phyloP scores from a whole-genome alignment of 108 stramenopile genomes.

The Cyclostephanos invisitatus region DNA sequence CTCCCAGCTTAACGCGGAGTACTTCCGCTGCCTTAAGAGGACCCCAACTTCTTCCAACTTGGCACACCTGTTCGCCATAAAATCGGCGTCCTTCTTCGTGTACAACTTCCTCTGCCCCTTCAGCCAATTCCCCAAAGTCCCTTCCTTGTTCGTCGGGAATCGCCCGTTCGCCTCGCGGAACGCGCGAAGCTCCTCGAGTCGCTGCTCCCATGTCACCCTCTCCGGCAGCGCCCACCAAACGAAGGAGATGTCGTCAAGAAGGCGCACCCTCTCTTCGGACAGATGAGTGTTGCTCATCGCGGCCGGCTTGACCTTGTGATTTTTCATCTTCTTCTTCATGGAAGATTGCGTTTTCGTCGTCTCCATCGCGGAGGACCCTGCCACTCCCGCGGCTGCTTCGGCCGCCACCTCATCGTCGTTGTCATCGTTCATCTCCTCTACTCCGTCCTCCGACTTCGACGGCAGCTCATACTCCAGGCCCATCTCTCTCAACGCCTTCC shows the following conservation, averaged over 20 bases:
- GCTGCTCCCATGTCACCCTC: conserved; percentile 13
- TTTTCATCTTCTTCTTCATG: neutral
- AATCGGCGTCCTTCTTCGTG: conserved; percentile 14
- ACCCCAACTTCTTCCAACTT: conserved; percentile 17
- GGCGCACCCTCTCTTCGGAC: neutral
- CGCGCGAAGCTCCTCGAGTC: conserved; percentile 8
- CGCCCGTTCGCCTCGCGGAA: neutral
- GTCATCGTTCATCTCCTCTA: neutral
- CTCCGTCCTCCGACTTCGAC: neutral
- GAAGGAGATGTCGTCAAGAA: conserved; percentile 11
- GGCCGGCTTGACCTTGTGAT: neutral
- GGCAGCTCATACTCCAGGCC: conserved; percentile 10
- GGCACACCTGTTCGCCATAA: conserved; percentile 9
- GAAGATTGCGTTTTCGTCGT: neutral
- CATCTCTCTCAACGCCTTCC: conserved; percentile 8
- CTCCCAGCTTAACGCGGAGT: conserved; percentile 18
- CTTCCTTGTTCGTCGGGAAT: conserved; percentile 13
- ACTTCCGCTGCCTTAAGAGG: neutral
- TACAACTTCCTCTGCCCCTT: conserved; percentile 12
- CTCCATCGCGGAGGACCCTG: neutral
- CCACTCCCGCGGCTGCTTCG: neutral
- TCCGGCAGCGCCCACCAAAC: neutral
- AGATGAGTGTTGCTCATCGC: neutral
- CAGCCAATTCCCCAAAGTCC: conserved; percentile 8
- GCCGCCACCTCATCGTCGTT: neutral